Evolutionary conservation across 139 green algal species (phyloP), one percentile per base, ranked within the genome.

Genomic region (Coelastrella sp.): DNA sequence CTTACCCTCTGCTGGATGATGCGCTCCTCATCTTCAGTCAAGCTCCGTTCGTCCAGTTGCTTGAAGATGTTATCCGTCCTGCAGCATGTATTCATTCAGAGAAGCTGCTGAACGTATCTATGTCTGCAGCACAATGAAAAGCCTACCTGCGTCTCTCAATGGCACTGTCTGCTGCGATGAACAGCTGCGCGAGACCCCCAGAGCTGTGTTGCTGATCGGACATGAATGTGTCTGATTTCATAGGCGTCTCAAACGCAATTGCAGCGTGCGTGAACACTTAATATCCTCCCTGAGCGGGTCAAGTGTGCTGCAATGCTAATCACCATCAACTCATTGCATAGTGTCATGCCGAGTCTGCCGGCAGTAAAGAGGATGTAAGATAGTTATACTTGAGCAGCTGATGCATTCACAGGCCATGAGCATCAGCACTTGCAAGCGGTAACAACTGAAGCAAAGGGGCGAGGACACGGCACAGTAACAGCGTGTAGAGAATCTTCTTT

Each of bases 41-140:
- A 90, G 8, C 72, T 87, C 19, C 94, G 88, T 43, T 93, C 89
- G 67, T 96, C 94, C n/a, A 97, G 81, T 45, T 93, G 85, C 77
- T 95, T 92, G 68, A 97, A 97, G 15, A 97, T 69, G 84, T 97
- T 94, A 8, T 94, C 92, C 0, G 88, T 93, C 66, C 94, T 97
- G 85, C n/a, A n/a, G n/a, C n/a, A n/a, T n/a, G n/a, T n/a, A n/a
- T n/a, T n/a, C n/a, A n/a, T n/a, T n/a, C n/a, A n/a, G n/a, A n/a
- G n/a, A n/a, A n/a, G n/a, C n/a, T n/a, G n/a, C n/a, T n/a, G n/a
- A n/a, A n/a, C n/a, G n/a, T n/a, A n/a, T n/a, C n/a, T n/a, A n/a
- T n/a, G n/a, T n/a, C n/a, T n/a, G n/a, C n/a, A n/a, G n/a, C n/a
- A n/a, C n/a, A n/a, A n/a, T n/a, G n/a, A n/a, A n/a, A n/a, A n/a